Conservation (phyloP, 2,329 filamentous ascomycete genomes). For the Talaromyces rugulosus region DNA sequence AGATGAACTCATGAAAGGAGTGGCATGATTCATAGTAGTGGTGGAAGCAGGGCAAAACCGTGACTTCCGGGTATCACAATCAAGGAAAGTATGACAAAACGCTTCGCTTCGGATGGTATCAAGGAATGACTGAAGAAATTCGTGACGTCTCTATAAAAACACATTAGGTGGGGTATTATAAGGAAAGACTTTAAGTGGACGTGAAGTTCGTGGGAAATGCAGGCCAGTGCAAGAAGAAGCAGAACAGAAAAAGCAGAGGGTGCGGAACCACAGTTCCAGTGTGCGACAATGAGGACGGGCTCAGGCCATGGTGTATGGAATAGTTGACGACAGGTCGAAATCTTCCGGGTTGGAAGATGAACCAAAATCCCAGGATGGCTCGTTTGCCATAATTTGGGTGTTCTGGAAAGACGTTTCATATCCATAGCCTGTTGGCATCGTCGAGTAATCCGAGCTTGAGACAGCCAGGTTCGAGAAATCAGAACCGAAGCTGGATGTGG, state of each 20-base stretch:
- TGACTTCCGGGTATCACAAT: conserved; percentile 17
- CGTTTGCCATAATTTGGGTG: conserved; percentile 28
- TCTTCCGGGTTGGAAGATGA: conserved; percentile 20
- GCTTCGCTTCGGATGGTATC: conserved; percentile 17
- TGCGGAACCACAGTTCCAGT: conserved; percentile 1
- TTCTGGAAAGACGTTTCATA: conserved; percentile 31
- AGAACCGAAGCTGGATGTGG: conserved; percentile 25
- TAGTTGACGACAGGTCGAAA: conserved; percentile 31
- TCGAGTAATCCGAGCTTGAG: conserved; percentile 26
- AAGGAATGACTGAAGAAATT: conserved; percentile 31
- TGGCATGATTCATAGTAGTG: conserved; percentile 18
- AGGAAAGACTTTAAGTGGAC: conserved; percentile 17
- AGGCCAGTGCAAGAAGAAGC: conserved; percentile 13
- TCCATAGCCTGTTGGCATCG: conserved; percentile 25
- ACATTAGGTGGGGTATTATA: conserved; percentile 12
- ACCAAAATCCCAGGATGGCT: conserved; percentile 37
- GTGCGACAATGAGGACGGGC: conserved; percentile 19
- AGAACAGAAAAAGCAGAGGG: conserved; percentile 6
- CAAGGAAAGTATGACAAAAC: conserved; percentile 19
- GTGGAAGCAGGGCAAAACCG: conserved; percentile 9
- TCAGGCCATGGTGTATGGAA: conserved; percentile 27
- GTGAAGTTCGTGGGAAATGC: conserved; percentile 15
- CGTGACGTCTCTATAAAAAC: conserved; percentile 17
- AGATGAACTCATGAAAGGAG: conserved; percentile 16
- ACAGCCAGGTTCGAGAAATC: conserved; percentile 34